These are phyloP conservation scores for Penicillium atrosanguineum DNA, from an alignment of 495 filamentous ascomycete species.

Conservation along the genomic window DNA sequence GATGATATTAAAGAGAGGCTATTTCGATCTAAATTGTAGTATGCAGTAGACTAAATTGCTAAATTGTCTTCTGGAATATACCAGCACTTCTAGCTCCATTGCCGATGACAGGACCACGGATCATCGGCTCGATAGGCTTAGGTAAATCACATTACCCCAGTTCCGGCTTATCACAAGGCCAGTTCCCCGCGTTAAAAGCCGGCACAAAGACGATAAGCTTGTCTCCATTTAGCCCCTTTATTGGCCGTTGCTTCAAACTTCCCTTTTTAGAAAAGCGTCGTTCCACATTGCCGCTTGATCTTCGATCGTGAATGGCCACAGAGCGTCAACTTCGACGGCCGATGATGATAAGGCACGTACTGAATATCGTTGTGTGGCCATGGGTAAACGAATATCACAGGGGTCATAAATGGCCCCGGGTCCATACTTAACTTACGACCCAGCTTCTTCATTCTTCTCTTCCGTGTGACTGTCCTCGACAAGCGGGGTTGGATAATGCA, in stretches of 20 bases:
- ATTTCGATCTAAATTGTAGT: background rate
- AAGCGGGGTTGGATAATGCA: background rate
- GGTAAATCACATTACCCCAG: conserved; percentile 8
- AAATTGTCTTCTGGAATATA: background rate
- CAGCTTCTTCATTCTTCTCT: background rate
- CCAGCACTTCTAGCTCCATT: background rate
- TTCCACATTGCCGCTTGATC: background rate
- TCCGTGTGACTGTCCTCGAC: background rate
- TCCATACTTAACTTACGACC: background rate
- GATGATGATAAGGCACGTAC: conserved; percentile 12
- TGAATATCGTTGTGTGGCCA: background rate
- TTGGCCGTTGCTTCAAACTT: conserved; percentile 26
- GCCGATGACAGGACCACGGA: background rate
- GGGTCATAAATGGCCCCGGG: background rate
- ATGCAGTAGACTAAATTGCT: no score
- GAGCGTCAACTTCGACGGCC: background rate
- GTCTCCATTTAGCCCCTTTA: background rate
- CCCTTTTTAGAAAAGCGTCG: conserved; percentile 13
- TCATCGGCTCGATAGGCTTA: background rate
- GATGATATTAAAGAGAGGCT: background rate
- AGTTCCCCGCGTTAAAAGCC: conserved; percentile 6
- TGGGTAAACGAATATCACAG: background rate
- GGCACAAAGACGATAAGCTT: conserved; percentile 10
- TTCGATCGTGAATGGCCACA: conserved; percentile 14
- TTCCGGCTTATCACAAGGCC: background rate